Base-by-base conservation (phyloP, 2,329 filamentous ascomycete species). In the Neonectria faginata region DNA sequence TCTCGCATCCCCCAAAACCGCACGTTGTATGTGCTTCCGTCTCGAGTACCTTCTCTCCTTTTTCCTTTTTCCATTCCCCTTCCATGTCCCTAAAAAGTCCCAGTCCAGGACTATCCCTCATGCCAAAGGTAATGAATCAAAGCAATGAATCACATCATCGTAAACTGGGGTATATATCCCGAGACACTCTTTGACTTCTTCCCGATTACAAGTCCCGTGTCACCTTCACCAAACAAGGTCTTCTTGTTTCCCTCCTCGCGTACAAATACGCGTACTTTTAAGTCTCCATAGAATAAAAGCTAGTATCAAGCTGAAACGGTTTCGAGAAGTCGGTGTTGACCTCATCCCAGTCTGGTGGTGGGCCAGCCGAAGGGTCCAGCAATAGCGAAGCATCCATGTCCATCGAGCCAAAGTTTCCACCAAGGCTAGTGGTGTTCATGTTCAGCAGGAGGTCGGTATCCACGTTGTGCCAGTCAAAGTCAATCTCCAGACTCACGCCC, bases 401-500 rank as follows among this genome's bases (percentile, higher is more conserved):
- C 5, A 59, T 60, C 51, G 65, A 52, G 25, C 63, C 54, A 45
- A 70, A 20, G 22, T 57, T 66, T 3, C 66, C 72, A 20, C 71
- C 71, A 42, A 77, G 42, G 41, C 51, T 73, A 7, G 75, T 55
- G 60, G 75, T 79, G 59, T 80, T 79, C 69, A 86, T 72, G 53
- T 85, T 79, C 33, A 83, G 62, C 11, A 84, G 72, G 16, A 81
- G 67, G 48, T 85, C 83, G 2, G 78, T 74, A 42, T 85, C 79
- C 33, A 82, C 78, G 11, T 81, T 79, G 48, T 80, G 79, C 84
- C 85, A 89, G 51, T 80, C 77, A 29, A 85, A 73, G 33, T 83
- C 84, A 54, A 89, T 83, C 47, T 89, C 87, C 14, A 88, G 78
- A 16, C 78, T 75, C 3, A 83, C 81, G 5, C 80, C 81, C 61